Conservation (phyloP, 2,329 filamentous ascomycete species). For the Chrysosphaeria jannelii region DNA sequence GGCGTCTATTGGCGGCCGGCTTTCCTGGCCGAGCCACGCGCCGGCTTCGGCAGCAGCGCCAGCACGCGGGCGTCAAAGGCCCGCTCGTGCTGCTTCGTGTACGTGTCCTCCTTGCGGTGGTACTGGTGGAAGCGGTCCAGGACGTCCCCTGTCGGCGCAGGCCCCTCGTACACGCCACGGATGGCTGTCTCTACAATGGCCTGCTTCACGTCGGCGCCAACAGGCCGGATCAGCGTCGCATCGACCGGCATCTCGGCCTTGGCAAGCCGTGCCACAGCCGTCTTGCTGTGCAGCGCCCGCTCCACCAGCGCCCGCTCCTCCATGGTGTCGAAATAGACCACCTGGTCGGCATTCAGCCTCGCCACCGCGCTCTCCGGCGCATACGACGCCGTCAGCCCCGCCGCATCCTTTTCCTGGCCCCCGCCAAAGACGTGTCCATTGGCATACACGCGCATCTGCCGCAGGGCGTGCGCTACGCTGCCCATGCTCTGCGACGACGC, state of each 20-base stretch:
- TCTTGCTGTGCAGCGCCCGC: slow-evolving; percentile 2
- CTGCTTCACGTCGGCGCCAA: slow-evolving; percentile 5
- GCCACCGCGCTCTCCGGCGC: slow-evolving; percentile 6
- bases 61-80: slow-evolving; percentile 8
- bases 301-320: slow-evolving; percentile 6
- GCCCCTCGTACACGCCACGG: slow-evolving; percentile 10
- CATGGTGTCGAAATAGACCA: slow-evolving; percentile 10
- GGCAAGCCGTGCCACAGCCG: neutral
- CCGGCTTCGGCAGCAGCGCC: slow-evolving; percentile 6
- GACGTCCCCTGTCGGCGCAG: slow-evolving; percentile 2
- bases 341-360: slow-evolving; percentile 4
- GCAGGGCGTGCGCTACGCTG: slow-evolving; percentile 9
- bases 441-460: slow-evolving; percentile 12
- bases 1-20: neutral
- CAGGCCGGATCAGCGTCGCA: slow-evolving; percentile 3
- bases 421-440: slow-evolving; percentile 9
- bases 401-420: slow-evolving; percentile 2
- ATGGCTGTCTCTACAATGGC: slow-evolving; percentile 11
- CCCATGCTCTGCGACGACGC: slow-evolving; percentile 8
- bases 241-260: neutral
- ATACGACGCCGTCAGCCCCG: slow-evolving; percentile 1
- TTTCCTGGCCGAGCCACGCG: too few species aligned
- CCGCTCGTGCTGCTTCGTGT: slow-evolving; percentile 11
- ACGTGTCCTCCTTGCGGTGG: slow-evolving; percentile 9
- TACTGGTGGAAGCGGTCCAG: slow-evolving; percentile 10